These are phyloP conservation scores for Monosporozyma siamensis DNA, from an alignment of 805 yeast genomes.

Conservation along the genomic window DNA sequence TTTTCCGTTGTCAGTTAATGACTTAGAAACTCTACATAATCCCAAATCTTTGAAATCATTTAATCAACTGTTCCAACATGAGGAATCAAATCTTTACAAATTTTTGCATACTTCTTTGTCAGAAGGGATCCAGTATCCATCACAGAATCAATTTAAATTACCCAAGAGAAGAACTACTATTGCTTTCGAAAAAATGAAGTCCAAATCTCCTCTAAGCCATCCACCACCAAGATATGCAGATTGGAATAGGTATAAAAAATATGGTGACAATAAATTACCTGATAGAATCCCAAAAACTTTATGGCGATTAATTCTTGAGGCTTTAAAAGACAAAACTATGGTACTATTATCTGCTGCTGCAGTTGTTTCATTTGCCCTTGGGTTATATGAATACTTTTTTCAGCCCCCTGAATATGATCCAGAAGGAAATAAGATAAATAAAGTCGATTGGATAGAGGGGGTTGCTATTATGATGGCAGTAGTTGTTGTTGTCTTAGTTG, in stretches of 20 bases:
- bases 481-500: slow-evolving; percentile 80
- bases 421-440: slow-evolving; percentile 67
- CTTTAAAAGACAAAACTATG: slow-evolving; percentile 84
- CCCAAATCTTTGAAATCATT: slow-evolving; percentile 26
- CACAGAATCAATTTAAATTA: background rate
- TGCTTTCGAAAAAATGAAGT: background rate
- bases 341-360: slow-evolving; percentile 82
- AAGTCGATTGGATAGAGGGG: slow-evolving; percentile 98
- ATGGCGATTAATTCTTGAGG: slow-evolving; percentile 61
- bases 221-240: slow-evolving; percentile 3
- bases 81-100: slow-evolving; percentile 14
- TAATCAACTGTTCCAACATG: slow-evolving; percentile 16
- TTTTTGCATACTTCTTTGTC: slow-evolving; percentile 17
- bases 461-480: slow-evolving; percentile 94
- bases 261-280: slow-evolving; percentile 68
- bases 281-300: slow-evolving; percentile 62
- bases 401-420: slow-evolving; percentile 68
- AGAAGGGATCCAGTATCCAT: slow-evolving; percentile 14
- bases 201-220: background rate
- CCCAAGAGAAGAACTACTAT: background rate
- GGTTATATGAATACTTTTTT: slow-evolving; percentile 86
- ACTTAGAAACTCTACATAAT: slow-evolving; percentile 24
- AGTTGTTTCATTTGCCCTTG: slow-evolving; percentile 76
- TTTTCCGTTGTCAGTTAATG: slow-evolving; percentile 6
- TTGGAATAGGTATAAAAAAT: slow-evolving; percentile 28